Evolutionary conservation across 805 yeast genomes (phyloP).

Genomic region (Wickerhamomyces chambardii): DNA sequence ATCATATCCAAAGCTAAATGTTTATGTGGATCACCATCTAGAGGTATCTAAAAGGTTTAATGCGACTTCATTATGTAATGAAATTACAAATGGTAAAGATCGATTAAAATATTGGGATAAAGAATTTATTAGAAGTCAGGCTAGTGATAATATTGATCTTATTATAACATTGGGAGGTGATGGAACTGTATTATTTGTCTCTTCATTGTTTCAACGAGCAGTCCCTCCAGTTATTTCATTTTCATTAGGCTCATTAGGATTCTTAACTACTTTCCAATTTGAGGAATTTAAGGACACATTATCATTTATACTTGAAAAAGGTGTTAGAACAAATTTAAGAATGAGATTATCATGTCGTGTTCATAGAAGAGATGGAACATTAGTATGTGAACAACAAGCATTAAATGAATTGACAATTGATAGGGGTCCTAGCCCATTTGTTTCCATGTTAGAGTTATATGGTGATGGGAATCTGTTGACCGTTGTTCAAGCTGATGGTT

Average conservation of each 20-base stretch:
- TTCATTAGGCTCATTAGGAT: constrained; percentile 87
- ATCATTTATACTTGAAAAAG: constrained; percentile 50
- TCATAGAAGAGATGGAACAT: constrained; percentile 28
- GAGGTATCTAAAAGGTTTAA: constrained; percentile 56
- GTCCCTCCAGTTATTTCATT: constrained; percentile 93
- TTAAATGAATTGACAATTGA: constrained; percentile 87
- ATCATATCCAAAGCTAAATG: constrained; percentile 28
- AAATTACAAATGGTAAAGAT: constrained; percentile 34
- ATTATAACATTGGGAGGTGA: constrained; percentile 93
- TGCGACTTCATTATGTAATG: constrained; percentile 38
- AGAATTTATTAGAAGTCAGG: constrained; percentile 32
- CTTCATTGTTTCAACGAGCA: constrained; percentile 71
- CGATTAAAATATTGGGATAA: constrained; percentile 64
- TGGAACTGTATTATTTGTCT: constrained; percentile 88
- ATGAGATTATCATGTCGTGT: constrained; percentile 86
- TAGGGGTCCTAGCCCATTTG: constrained; percentile 90
- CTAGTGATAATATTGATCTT: constrained; percentile 51
- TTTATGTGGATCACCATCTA: constrained; percentile 71
- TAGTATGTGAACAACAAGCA: constrained; percentile 59
- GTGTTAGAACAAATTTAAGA: constrained; percentile 70
- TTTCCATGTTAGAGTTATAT: constrained; percentile 80
- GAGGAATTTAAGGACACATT: constrained; percentile 59
- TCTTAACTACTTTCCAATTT: constrained; percentile 78
- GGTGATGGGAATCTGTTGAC: constrained; percentile 84
- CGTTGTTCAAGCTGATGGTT: constrained; percentile 89